Percentiles rank a stretch among this genome's conserved stretches.
Evolutionary conservation across 2,329 filamentous ascomycete species (phyloP).

Genomic region (Xylariomycetidae sp.): DNA sequence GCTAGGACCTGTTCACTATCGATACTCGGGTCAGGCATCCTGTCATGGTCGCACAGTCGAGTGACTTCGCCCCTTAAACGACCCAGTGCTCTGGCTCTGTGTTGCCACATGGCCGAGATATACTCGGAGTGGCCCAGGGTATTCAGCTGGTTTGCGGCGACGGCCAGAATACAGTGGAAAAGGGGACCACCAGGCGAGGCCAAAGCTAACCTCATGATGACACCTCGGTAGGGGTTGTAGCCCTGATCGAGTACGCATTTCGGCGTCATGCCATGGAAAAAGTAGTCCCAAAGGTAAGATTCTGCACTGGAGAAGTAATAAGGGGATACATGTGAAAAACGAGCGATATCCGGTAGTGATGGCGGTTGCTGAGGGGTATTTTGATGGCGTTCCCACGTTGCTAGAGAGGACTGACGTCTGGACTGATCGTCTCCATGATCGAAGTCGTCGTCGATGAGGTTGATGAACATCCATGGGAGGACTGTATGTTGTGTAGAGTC

Average conservation of each 20-base stretch:
- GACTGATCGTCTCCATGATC: neutral
- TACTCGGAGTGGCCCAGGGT: constrained; percentile 17
- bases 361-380: neutral
- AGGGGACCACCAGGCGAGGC: constrained; percentile 17
- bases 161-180: constrained; percentile 24
- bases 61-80: constrained; percentile 10
- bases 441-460: neutral
- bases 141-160: constrained; percentile 23
- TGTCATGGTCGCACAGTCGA: constrained; percentile 4
- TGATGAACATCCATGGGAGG: constrained; percentile 3
- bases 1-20: constrained; percentile 15
- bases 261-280: constrained; percentile 18
- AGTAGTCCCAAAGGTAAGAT: constrained; percentile 22
- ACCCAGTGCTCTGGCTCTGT: constrained; percentile 17
- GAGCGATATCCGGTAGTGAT: neutral
- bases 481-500: too few relatives aligned
- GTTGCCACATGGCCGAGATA: constrained; percentile 12
- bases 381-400: neutral
- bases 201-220: constrained; percentile 20
- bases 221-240: constrained; percentile 21
- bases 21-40: neutral
- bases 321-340: constrained; percentile 7
- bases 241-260: constrained; percentile 19
- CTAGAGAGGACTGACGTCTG: neutral
- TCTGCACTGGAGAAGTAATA: constrained; percentile 14